Conservation (phyloP, 768 basidiomycete genomes). For the Tylopilus rubrobrunneus region DNA sequence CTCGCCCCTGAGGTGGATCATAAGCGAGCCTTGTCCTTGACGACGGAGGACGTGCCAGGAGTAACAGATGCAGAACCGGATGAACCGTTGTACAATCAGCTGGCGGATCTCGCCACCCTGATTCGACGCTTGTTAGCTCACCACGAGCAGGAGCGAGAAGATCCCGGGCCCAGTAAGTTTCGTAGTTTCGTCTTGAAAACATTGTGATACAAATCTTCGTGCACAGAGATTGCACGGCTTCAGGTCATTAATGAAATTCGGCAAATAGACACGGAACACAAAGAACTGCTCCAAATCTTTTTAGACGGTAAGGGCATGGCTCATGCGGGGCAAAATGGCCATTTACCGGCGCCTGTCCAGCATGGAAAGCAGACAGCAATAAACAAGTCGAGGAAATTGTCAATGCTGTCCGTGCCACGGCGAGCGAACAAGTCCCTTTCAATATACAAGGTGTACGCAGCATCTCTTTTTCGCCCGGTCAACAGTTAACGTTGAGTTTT, state of each 20-base stretch:
- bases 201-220: constrained; percentile 45
- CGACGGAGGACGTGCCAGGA: too few relatives aligned
- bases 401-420: constrained; percentile 62
- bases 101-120: constrained; percentile 60
- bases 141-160: constrained; percentile 65
- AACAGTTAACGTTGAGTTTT: background rate
- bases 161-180: too few relatives aligned
- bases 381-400: constrained; percentile 60
- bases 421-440: constrained; percentile 67
- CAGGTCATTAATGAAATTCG: too few relatives aligned
- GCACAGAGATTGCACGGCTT: too few relatives aligned
- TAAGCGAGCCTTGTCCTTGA: too few relatives aligned
- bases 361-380: constrained; percentile 56
- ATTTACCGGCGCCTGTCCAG: background rate
- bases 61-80: constrained; percentile 22
- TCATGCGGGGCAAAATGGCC: background rate
- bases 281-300: background rate
- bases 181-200: constrained; percentile 17
- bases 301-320: background rate
- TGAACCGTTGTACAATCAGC: constrained; percentile 49
- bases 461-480: background rate
- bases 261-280: constrained; percentile 18
- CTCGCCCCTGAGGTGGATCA: too few relatives aligned
- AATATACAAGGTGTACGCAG: constrained; percentile 68
- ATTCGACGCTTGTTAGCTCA: constrained; percentile 57